Evolutionary conservation across 495 filamentous ascomycete species (phyloP), one percentile per base, ranked within the genome.

Genomic region (Tricharina praecox): DNA sequence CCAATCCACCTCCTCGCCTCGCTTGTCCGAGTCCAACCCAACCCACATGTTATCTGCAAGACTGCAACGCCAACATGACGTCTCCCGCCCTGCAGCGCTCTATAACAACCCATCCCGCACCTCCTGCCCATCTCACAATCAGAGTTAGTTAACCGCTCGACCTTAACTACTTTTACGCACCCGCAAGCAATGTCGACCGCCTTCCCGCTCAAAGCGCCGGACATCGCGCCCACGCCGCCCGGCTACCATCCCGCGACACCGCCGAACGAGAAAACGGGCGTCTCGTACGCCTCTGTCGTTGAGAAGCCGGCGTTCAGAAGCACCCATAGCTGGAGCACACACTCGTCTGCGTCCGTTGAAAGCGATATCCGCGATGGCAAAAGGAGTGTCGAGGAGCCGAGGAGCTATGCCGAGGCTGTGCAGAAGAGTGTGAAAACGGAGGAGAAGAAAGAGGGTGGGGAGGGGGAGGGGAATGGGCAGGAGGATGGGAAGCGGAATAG

Each of bases 201-300:
- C n/a, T n/a, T n/a, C n/a, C n/a, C n/a, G n/a, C n/a, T n/a, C n/a
- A n/a, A n/a, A n/a, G n/a, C n/a, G n/a, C n/a, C n/a, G n/a, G n/a
- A n/a, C n/a, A n/a, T n/a, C n/a, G n/a, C n/a, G n/a, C n/a, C n/a
- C n/a, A n/a, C n/a, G n/a, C n/a, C n/a, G n/a, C n/a, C n/a, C n/a
- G n/a, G n/a, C n/a, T n/a, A n/a, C n/a, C n/a, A n/a, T n/a, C 39
- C 34, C 20, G 42, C 42, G 5, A 45, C 28, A 15, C 42, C 42
- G 23, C 42, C 42, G 7, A 45, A 45, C 26, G 7, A 16, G 4
- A 45, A 45, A 10, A 45, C 42, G 4, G 42, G 42, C 3, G 13
- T 45, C 23, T 45, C 42, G 10, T 45, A 45, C 26, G 42, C 42
- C n/a, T n/a, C n/a, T n/a, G n/a, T n/a, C n/a, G n/a, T n/a, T n/a